Percentiles rank a stretch among this genome's conserved stretches.
These are phyloP conservation scores for Heracleum sosnowskyi DNA, from an alignment of 129 eudicot species.

Conservation along the genomic window DNA sequence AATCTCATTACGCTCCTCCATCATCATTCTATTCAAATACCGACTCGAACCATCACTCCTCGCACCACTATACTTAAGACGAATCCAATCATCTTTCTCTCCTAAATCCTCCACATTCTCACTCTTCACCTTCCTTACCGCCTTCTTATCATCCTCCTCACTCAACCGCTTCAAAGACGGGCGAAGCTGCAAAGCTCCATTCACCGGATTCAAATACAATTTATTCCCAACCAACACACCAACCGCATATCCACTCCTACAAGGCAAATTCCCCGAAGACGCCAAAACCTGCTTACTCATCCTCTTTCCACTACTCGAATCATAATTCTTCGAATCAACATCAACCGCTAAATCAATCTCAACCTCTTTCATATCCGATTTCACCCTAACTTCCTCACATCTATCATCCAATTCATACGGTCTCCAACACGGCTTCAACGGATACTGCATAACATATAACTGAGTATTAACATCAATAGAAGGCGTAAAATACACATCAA, in stretches of 20 bases:
- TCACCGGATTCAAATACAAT: background rate
- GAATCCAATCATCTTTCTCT: slow-evolving; percentile 3
- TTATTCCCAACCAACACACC: background rate
- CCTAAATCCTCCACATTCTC: background rate
- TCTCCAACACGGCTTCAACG: slow-evolving; percentile 1
- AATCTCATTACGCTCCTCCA: slow-evolving; percentile 1
- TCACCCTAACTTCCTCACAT: slow-evolving; percentile 1
- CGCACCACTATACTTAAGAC: background rate
- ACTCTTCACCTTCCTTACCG: background rate
- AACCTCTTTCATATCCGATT: background rate
- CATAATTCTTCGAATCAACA: slow-evolving; percentile 1
- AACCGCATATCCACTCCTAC: background rate
- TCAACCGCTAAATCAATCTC: background rate
- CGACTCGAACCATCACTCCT: background rate
- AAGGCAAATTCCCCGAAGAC: slow-evolving; percentile 4
- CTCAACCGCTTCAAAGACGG: background rate
- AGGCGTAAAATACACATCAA: background rate
- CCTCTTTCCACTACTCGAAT: background rate
- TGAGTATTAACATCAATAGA: background rate
- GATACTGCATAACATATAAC: background rate
- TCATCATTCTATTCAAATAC: background rate
- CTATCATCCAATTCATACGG: slow-evolving; percentile 2
- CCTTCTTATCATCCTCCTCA: background rate
- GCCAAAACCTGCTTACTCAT: slow-evolving; percentile 1
- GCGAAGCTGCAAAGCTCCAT: background rate